These are phyloP conservation scores for Aurantiochytrium sp. DNA, from an alignment of 108 stramenopile genomes.

Conservation along the genomic window DNA sequence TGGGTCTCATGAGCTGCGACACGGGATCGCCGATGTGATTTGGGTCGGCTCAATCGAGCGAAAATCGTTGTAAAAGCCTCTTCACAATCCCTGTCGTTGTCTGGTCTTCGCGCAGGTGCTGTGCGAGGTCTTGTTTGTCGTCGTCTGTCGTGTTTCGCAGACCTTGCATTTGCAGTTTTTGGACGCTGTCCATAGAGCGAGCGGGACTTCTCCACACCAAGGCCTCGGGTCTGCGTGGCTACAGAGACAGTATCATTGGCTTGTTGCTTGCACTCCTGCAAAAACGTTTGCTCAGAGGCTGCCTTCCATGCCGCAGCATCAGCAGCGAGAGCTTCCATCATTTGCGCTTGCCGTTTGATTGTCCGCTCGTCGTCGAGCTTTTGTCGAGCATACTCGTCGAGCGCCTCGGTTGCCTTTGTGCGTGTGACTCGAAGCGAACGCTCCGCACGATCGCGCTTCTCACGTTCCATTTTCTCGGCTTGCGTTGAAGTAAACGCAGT, in stretches of 20 bases:
- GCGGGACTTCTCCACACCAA: not conserved
- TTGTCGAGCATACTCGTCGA: not conserved
- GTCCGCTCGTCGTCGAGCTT: not conserved
- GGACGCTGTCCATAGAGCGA: no score
- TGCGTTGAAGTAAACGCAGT: not conserved
- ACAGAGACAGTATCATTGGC: not conserved
- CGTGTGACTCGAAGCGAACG: not conserved
- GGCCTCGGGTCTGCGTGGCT: not conserved
- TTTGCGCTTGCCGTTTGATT: not conserved
- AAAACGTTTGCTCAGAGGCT: not conserved
- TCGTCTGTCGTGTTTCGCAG: no score
- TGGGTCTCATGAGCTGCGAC: no score
- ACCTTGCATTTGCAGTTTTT: no score
- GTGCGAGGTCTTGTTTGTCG: not conserved
- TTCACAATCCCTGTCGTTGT: no score
- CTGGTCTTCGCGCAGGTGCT: no score
- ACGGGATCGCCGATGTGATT: no score
- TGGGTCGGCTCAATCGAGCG: not conserved
- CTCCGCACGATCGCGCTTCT: not conserved
- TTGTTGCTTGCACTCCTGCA: not conserved
- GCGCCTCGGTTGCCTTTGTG: not conserved
- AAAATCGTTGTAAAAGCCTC: not conserved
- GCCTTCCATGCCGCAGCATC: not conserved
- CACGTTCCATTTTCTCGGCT: not conserved
- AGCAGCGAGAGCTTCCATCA: not conserved